Evolutionary conservation across 2,329 filamentous ascomycete genomes (phyloP).

Genomic region (Paraconiothyrium brasiliense): DNA sequence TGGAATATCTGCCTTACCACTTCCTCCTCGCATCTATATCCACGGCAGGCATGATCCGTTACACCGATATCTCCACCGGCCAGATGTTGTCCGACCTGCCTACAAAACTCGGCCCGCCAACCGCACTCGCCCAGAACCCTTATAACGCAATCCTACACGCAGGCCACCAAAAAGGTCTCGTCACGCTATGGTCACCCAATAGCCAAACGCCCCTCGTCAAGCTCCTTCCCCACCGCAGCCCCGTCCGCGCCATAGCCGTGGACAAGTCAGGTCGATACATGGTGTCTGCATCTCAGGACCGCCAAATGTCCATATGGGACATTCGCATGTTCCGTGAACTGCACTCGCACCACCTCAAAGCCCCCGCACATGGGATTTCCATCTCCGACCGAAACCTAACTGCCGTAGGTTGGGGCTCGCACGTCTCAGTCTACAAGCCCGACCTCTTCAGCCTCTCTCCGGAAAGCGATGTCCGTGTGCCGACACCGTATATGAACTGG

Average conservation of each 20-base stretch:
- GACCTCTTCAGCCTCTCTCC: slow-evolving; percentile 81
- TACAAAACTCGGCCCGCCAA: slow-evolving; percentile 84
- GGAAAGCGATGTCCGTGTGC: slow-evolving; percentile 76
- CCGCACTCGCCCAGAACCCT: slow-evolving; percentile 85
- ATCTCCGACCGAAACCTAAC: slow-evolving; percentile 91
- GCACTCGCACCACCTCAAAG: slow-evolving; percentile 83
- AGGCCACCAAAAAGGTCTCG: slow-evolving; percentile 93
- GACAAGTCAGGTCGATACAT: slow-evolving; percentile 94
- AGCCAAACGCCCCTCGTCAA: slow-evolving; percentile 87
- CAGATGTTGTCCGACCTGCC: slow-evolving; percentile 85
- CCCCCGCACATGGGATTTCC: slow-evolving; percentile 82
- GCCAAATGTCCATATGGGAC: slow-evolving; percentile 95
- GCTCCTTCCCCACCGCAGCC: slow-evolving; percentile 86
- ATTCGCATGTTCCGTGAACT: slow-evolving; percentile 94
- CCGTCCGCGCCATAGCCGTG: slow-evolving; percentile 83
- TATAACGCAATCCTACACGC: slow-evolving; percentile 92
- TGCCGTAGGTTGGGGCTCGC: slow-evolving; percentile 90
- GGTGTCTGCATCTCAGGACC: slow-evolving; percentile 90
- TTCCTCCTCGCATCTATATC: slow-evolving; percentile 91
- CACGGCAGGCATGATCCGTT: slow-evolving; percentile 82
- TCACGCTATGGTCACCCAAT: slow-evolving; percentile 96
- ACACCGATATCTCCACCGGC: slow-evolving; percentile 94
- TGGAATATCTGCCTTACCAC: slow-evolving; percentile 97
- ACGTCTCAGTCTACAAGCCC: slow-evolving; percentile 84
- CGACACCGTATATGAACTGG: slow-evolving; percentile 93